Evolutionary conservation across 306 rosid species (phyloP), one percentile per base, ranked within the genome.

Genomic region (Astragalus glycyphyllos): DNA sequence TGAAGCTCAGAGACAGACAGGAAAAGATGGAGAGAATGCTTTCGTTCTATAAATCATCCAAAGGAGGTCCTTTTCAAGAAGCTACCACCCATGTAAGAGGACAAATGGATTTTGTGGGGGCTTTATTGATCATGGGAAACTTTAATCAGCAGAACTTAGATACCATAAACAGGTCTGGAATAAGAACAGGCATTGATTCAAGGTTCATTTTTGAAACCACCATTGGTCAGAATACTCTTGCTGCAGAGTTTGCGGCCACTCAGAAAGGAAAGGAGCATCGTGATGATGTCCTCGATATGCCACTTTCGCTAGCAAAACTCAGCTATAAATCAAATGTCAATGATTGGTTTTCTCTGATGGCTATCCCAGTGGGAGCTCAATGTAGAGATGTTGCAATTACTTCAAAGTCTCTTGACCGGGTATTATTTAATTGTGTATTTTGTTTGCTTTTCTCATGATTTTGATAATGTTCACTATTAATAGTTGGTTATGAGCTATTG

Each of bases 1-100:
- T 87, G 95, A 91, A 83, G 68, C 84, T 94, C 20, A 86, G 96
- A 77, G 97, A 94, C 75, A 85, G 97, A 49, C 99, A 94, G 78
- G 99, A 94, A 11, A 91, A 94, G 83, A 83, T 91, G 20, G 96
- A 91, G 86, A 78, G 77, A 34, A 34, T 84, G 31, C 81, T 91
- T 70, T 84, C 99, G 35, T 83, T 87, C 71, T 89, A 89, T 64
- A 86, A 85, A 72, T 70, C 95, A 13, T 71, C 91, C 5, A 81
- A 77, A 80, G 87, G 83, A 42, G 84, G 95, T 59, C 99, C 92
- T 13, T 90, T 90, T 58, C 83, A 79, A 16, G 99, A 91, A 83
- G 56, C 72, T 44, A 68, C 74, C 55, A 89, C 95, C 7, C 78
- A 50, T 77, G 83, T 91, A 8, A 86, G 83, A 69, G 99, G 96